Conservation (phyloP, 2,329 filamentous ascomycete species). For the Alternaria ethzedia region DNA sequence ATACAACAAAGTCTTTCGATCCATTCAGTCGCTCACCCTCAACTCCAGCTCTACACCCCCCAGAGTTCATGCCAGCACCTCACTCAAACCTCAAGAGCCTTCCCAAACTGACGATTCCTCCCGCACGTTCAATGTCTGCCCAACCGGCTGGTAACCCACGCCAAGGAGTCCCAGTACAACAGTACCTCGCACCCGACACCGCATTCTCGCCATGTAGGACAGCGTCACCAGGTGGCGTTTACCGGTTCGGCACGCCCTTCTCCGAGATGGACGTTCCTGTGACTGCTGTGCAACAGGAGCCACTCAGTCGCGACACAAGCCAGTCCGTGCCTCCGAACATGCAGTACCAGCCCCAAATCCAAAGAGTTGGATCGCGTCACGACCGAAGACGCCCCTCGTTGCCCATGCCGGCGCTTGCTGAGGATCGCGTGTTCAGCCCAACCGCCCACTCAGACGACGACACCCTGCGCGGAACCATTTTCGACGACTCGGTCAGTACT, state of each 20-base stretch:
- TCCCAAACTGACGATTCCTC: constrained; percentile 64
- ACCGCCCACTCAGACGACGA: constrained; percentile 43
- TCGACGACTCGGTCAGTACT: constrained; percentile 25
- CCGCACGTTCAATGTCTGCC: constrained; percentile 46
- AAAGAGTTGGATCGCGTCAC: constrained; percentile 53
- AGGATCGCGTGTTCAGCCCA: constrained; percentile 61
- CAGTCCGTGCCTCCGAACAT: constrained; percentile 95
- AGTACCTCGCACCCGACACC: constrained; percentile 44
- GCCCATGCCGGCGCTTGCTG: constrained; percentile 72
- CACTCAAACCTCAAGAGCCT: constrained; percentile 61
- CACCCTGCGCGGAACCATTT: constrained; percentile 44
- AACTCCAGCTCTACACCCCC: constrained; percentile 46
- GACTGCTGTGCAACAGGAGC: constrained; percentile 73
- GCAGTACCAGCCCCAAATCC: constrained; percentile 68
- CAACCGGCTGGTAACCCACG: constrained; percentile 36
- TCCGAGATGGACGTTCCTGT: constrained; percentile 90
- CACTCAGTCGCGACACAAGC: constrained; percentile 77
- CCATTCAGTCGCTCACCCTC: constrained; percentile 23
- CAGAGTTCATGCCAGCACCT: constrained; percentile 52
- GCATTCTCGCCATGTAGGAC: constrained; percentile 56
- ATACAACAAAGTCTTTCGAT: constrained; percentile 40
- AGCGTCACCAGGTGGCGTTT: constrained; percentile 66
- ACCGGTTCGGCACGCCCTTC: constrained; percentile 83
- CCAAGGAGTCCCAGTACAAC: constrained; percentile 29
- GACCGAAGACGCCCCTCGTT: constrained; percentile 69